Base-by-base conservation (phyloP, 1,284 basidiomycete genomes). In the Cerioporus squamosus region DNA sequence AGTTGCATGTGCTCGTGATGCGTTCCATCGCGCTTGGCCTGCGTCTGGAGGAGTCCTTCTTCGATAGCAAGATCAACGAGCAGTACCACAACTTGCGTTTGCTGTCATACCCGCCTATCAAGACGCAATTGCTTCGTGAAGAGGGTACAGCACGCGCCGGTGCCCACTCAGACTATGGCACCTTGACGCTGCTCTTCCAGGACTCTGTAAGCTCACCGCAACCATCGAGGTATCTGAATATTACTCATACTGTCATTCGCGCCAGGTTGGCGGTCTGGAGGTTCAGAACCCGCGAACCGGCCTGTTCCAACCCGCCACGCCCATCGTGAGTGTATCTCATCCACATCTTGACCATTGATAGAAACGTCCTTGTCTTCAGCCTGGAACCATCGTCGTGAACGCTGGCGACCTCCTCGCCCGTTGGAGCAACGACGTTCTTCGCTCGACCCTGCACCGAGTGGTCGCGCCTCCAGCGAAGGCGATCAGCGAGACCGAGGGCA, bases 101-200 rank as follows among this genome's bases (percentile, higher is more conserved):
- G 22, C 75, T 94, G 18, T 88, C 86, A 12, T 94, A 94, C 68
- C 91, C 91, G 29, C 77, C 90, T 12, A 81, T 93, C 58, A 82
- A 82, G 62, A 80, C 81, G 5, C 73, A 78, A 40, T 65, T 86
- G n/a, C 75, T 93, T 47, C 75, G 78, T 22, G 72, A 78, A 44
- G 84, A 89, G 2, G 90, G 89, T 1, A 87, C 90, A 68, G 85
- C 89, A n/a, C 81, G 91, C 43, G 91, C 90, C 20, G 91, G 90
- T 18, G 86, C 89, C 23, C 92, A 94, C 68, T 90, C 88, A 83
- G 91, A 93, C 73, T 95, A 94, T 66, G 93, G 94, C 5, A 90
- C 91, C 17, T 73, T 94, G 66, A 94, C 94, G 0, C 76, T 95
- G 18, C 79, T 95, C 8, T 95, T 94, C 77, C 93, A 95, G 73